Percentiles rank a stretch among this genome's conserved stretches.
Evolutionary conservation across 2,329 filamentous ascomycete genomes (phyloP).

Genomic region (Ceratocystis albifundus): DNA sequence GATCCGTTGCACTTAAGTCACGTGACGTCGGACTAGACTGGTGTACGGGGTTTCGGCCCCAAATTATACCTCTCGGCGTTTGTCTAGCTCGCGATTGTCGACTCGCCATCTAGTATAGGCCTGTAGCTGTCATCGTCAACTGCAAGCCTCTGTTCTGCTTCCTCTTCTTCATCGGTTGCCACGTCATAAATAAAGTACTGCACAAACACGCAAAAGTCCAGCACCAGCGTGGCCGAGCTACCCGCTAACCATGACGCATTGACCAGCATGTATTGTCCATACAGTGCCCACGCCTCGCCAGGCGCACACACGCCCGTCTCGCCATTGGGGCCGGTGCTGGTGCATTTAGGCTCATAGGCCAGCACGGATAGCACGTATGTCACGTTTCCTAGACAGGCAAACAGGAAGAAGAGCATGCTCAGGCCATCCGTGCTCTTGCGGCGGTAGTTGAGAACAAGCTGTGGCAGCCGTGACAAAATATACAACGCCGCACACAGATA

Average conservation of each 20-base stretch:
- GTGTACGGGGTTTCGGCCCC: not conserved
- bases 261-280: conserved; percentile 72
- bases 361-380: conserved; percentile 89
- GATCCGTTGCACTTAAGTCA: not conserved
- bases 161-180: conserved; percentile 32
- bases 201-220: conserved; percentile 77
- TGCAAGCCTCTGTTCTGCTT: conserved; percentile 10
- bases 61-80: not conserved
- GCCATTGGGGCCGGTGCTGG: conserved; percentile 23
- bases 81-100: not conserved
- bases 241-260: conserved; percentile 87
- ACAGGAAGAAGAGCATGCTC: conserved; percentile 88
- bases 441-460: conserved; percentile 82
- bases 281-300: conserved; percentile 56
- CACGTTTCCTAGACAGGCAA: conserved; percentile 88
- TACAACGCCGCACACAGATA: conserved; percentile 86
- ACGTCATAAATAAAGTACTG: conserved; percentile 80
- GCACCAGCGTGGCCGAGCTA: conserved; percentile 71
- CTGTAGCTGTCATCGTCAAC: not conserved
- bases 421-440: conserved; percentile 90
- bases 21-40: not conserved
- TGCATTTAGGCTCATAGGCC: conserved; percentile 69
- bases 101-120: not conserved
- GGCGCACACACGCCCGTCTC: conserved; percentile 41
- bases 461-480: conserved; percentile 77